Base-by-base conservation (phyloP, 768 basidiomycete genomes). In the Hypsizygus marmoreus region DNA sequence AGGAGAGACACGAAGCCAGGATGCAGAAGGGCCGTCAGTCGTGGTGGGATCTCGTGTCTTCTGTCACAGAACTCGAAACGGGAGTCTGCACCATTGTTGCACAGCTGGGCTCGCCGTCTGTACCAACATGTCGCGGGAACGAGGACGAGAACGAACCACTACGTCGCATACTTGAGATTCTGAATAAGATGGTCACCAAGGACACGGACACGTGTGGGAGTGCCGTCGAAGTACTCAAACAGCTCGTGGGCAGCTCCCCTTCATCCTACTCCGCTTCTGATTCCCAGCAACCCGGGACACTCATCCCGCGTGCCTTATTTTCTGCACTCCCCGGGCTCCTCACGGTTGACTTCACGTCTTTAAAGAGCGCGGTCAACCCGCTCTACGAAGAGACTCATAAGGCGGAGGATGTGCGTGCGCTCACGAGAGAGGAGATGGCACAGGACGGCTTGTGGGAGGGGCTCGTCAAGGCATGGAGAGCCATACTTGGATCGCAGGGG, bases 351-450 rank as follows among this genome's bases (percentile, higher is more conserved):
- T 83, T 71, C 60, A 68, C 61, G 39, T 63, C 61, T 12, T 62
- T 88, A 22, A 67, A 74, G 17, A 56, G 56, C 2, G 67, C 65
- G 0, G 80, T 88, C 10, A 70, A 73, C 48, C 67, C 76, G 2
- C 64, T 86, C 16, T 69, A 82, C 39, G 77, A 77, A 5, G 71
- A 81, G 52, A 77, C 79, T 30, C 75, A 80, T 0, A 69, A 70
- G 24, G 47, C 81, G 13, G 64, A 69, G 12, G 83, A 86, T 51
- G 65, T 89, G 24, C 70, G 81, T 16, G 62, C 73, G n/a, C 64
- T 91, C 49, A 79, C 73, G 6, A 63, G 68, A 29, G 76, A 81
- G 10, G 86, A 90, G 55, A 58, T 89, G 43, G 69, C 72, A 5
- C 81, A 76, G 68, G 70, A 82, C 33, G 54, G 55, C 55, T 47